phyloP scores from a whole-genome alignment of 2,329 filamentous ascomycete species.

The Drechslerella dactyloides region DNA sequence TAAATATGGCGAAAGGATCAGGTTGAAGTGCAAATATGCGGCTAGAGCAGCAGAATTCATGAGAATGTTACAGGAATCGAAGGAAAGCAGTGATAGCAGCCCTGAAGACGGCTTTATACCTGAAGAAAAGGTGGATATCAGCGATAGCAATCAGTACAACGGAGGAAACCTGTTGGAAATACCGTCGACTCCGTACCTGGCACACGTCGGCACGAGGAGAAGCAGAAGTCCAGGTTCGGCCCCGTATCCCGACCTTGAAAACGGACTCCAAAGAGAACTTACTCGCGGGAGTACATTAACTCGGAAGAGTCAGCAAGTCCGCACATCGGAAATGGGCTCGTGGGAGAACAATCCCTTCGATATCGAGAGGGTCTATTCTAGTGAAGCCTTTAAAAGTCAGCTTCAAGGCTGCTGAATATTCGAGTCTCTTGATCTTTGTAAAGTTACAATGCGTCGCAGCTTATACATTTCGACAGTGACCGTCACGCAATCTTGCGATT shows the following conservation, averaged over 20 bases:
- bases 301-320: not conserved
- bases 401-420: conserved; percentile 1
- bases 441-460: too few species aligned
- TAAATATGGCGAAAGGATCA: conserved; percentile 70
- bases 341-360: conserved; percentile 39
- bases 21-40: conserved; percentile 73
- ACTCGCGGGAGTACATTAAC: conserved; percentile 17
- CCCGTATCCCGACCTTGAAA: not conserved
- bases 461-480: too few species aligned
- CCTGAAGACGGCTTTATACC: not conserved
- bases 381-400: conserved; percentile 28
- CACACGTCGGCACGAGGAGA: not conserved
- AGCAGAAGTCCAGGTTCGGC: not conserved
- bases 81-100: not conserved
- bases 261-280: conserved; percentile 10
- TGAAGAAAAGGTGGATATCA: not conserved
- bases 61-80: conserved; percentile 58
- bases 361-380: conserved; percentile 32
- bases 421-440: not conserved
- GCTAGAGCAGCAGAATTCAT: conserved; percentile 70
- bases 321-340: not conserved
- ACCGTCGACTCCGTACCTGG: not conserved
- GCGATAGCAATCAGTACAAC: not conserved
- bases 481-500: too few species aligned
- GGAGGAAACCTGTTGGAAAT: not conserved